Base-by-base conservation (phyloP, 139 green algal genomes). In the Parachlorella kessleri region DNA sequence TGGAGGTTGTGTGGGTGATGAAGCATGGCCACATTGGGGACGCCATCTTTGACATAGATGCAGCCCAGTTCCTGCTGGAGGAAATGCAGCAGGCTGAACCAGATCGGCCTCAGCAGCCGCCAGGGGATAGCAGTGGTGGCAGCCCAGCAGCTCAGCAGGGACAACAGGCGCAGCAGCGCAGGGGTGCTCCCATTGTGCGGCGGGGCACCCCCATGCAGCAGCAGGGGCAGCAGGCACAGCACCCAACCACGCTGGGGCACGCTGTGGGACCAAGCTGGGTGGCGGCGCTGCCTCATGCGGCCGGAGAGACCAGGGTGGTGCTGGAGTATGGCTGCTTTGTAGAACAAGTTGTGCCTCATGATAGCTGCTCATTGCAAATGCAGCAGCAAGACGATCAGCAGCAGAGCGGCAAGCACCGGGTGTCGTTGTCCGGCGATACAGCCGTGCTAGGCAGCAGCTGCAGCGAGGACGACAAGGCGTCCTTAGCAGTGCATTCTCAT, bases 21-120 rank as follows among this genome's bases (percentile, higher is more conserved):
- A 90, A 89, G 77, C 93, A 98, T 65, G 82, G 33, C 3, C 88
- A 96, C 77, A 90, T 98, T 26, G 94, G 93, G 1, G 94, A 98
- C 75, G 91, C 94, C 1, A 95, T 97, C 75, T 96, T 98, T 66
- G 94, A 98, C 65, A 32, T 82, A 4, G 93, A 97, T 66, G 93
- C 91, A 9, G 93, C 92, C 1, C 33, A 81, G 7, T 97, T 96
- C 72, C 70, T 97, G 67, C 76, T 94, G 64, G 66, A 79, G 18
- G 73, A 91, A 59, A 76, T 94, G 66, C 28, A 55, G 32, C 26
- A 48, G 4, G n/a, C n/a, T 65, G n/a, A n/a, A n/a, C n/a, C n/a
- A n/a, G n/a, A n/a, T n/a, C n/a, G n/a, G n/a, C n/a, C n/a, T n/a
- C n/a, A n/a, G n/a, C n/a, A n/a, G n/a, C n/a, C n/a, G n/a, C n/a